Base-by-base conservation (phyloP, 202 grass and related monocot genomes). In the Elaeis oleifera region DNA sequence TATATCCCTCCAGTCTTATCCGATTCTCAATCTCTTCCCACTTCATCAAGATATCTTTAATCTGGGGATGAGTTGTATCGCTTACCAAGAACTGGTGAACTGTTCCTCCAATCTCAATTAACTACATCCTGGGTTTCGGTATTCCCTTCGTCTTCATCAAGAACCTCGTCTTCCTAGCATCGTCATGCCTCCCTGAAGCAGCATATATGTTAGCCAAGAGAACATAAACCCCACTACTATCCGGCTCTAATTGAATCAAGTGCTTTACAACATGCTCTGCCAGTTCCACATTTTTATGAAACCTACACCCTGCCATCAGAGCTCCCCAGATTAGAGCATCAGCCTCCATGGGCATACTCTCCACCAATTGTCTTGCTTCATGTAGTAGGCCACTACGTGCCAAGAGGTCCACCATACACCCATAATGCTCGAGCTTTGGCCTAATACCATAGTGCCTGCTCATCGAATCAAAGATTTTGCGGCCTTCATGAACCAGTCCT, bases 251-350 rank as follows among this genome's bases (percentile, higher is more conserved):
- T 65, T 64, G 70, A 18, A 83, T 78, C 81, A 83, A 95, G 56
- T 85, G 79, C 52, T 80, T 70, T 49, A 73, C 54, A 51, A 71
- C 73, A 74, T 85, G 67, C 27, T 85, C 73, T 18, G 84, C 84
- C 68, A 95, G 44, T 57, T 80, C 69, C n/a, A 82, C 81, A 60
- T 80, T 79, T 23, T 74, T 85, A 64, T 95, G 73, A 53, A 89
- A 82, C 71, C 76, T 85, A 68, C 81, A 95, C 13, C 89, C 81
- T 49, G 89, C 79, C 81, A 89, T 83, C 7, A 95, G 59, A 49
- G 78, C 81, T 67, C 76, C 78, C 81, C 89, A 90, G 27, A 86
- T 83, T 61, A 83, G 70, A 50, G 83, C 87, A 83, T 90, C 80
- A 32, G 83, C 74, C 68, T 86, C 54, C 87, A 86, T 80, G 25